Conservation (phyloP, 2,329 filamentous ascomycete species). For the Cordyceps fumosorosea region DNA sequence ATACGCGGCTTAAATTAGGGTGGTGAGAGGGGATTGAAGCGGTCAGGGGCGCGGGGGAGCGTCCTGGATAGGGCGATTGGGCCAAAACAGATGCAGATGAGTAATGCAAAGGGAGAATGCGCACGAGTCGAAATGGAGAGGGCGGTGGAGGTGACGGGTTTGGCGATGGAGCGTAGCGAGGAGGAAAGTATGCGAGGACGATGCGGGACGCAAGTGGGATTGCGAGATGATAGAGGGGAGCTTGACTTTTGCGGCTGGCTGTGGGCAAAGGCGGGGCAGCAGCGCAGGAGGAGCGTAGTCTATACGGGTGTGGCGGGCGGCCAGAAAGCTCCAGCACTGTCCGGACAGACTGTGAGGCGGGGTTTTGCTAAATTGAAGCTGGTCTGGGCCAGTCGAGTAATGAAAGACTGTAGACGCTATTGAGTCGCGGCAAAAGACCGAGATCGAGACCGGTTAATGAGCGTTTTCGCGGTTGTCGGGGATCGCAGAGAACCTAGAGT, state of each 20-base stretch:
- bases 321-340: background rate
- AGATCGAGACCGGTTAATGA: background rate
- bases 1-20: constrained; percentile 8
- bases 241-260: constrained; percentile 9
- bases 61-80: background rate
- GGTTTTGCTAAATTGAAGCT: background rate
- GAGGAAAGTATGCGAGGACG: constrained; percentile 7
- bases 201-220: constrained; percentile 3
- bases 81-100: background rate
- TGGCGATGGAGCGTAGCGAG: background rate
- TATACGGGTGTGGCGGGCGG: background rate
- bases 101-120: background rate
- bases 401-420: background rate
- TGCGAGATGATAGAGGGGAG: constrained; percentile 7
- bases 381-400: background rate
- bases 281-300: background rate
- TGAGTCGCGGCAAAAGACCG: background rate
- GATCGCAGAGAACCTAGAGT: background rate
- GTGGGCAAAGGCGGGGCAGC: constrained; percentile 11
- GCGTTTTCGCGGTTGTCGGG: background rate
- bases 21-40: background rate
- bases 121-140: background rate
- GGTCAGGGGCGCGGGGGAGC: constrained; percentile 10
- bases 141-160: background rate
- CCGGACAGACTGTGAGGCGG: background rate